phyloP scores from a whole-genome alignment of 1,284 basidiomycete species.

The Puccinia triticina region DNA sequence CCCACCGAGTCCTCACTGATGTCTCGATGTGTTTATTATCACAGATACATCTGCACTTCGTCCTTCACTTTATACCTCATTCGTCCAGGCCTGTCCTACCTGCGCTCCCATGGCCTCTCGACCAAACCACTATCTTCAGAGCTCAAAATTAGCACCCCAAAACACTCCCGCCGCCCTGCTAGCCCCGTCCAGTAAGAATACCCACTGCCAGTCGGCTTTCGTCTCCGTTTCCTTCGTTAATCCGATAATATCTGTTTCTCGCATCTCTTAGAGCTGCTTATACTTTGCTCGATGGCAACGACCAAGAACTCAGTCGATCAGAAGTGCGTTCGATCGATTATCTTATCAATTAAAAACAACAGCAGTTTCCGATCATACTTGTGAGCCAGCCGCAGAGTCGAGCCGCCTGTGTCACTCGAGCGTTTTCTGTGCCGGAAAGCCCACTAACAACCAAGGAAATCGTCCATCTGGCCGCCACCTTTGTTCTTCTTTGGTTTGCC shows the following conservation, averaged over 20 bases:
- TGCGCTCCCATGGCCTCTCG: conserved; percentile 53
- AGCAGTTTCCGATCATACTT: background rate
- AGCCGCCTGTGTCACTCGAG: conserved; percentile 42
- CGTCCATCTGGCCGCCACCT: conserved; percentile 31
- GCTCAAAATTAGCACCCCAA: background rate
- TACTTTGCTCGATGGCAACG: background rate
- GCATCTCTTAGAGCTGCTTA: background rate
- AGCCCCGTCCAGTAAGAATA: conserved; percentile 6
- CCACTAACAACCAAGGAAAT: conserved; percentile 29
- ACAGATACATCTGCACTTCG: conserved; percentile 85
- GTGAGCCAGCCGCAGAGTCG: conserved; percentile 34
- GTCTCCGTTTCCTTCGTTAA: background rate
- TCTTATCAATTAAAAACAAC: background rate
- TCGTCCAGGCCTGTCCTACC: conserved; percentile 66
- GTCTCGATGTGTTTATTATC: conserved; percentile 50
- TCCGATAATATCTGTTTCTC: background rate
- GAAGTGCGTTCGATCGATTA: background rate
- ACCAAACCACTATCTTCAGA: conserved; percentile 1
- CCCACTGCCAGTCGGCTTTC: background rate
- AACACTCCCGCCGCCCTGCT: background rate
- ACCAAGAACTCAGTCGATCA: conserved; percentile 1
- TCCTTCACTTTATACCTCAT: conserved; percentile 87
- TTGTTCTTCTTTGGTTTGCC: conserved; percentile 75
- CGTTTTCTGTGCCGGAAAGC: conserved; percentile 16
- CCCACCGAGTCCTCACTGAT: background rate